Evolutionary conservation across 1,284 basidiomycete species (phyloP), one percentile per base, ranked within the genome.

Genomic region (Xerocomus amazonicus): DNA sequence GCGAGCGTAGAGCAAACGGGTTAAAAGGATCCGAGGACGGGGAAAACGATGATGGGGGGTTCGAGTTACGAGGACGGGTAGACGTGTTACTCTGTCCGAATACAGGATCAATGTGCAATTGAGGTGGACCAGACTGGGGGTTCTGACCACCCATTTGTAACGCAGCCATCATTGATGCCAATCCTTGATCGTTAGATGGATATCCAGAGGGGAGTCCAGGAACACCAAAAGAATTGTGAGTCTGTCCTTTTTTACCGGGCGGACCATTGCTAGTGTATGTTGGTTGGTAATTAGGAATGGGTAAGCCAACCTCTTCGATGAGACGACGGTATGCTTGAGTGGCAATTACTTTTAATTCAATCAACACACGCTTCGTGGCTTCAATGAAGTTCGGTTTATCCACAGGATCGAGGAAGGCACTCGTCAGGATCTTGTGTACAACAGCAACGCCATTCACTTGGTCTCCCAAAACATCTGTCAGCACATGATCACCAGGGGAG

Each of bases 391-490:
- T 73, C 3, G 76, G 73, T 63, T 88, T 90, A 56, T 88, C 81
- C 2, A 71, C 65, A 8, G 82, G 78, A 38, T 92, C 84, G 52
- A 97, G 77, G 71, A 87, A 90, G 14, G 87, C 78, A 63, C 89
- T 92, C 3, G 89, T 89, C 56, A 98, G 71, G 54, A 98, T 88
- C 71, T 97, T 97, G 69, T 92, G 90, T 33, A 98, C 86, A 37
- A 97, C 91, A 29, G 93, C 87, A 44, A 92, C 87, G 16, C 96
- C 96, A 65, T 98, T 97, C 51, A 95, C 90, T 71, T 97, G 93
- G 68, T 97, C 94, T 44, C 87, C 86, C 53, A 99, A 75, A 36
- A 99, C 89, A 64, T 99, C 95, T 14, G 91, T 93, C 39, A 99
- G 76, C 36, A 95, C 87, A 60, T 91, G 87, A 63, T 96, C 91